Evolutionary conservation across 108 stramenopile genomes (phyloP).

Genomic region (Cyclotella kingstonii): DNA sequence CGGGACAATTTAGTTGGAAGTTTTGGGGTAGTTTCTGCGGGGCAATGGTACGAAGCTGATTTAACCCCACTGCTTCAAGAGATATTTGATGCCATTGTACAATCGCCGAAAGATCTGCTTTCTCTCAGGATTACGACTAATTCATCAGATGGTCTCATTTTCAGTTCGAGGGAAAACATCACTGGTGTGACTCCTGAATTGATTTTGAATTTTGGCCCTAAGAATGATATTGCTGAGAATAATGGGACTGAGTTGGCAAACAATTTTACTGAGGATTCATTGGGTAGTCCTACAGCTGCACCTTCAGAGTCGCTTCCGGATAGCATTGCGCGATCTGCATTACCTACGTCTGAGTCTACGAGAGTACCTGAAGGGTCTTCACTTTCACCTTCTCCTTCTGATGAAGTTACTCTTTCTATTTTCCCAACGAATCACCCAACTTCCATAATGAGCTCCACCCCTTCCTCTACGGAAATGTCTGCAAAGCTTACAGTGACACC

Average conservation of each 20-base stretch:
- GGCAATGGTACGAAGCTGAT: conserved; percentile 19
- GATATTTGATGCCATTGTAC: not conserved
- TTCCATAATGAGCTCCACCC: too few species aligned
- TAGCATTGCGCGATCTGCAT: too few species aligned
- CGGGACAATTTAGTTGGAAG: not conserved
- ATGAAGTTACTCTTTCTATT: too few species aligned
- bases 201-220: conserved; percentile 16
- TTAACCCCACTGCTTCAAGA: conserved; percentile 7
- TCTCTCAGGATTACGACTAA: conserved; percentile 29
- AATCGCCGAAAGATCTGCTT: not conserved
- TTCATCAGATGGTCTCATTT: conserved; percentile 30
- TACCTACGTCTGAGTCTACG: not conserved
- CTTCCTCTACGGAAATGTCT: not conserved
- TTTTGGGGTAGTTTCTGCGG: conserved; percentile 6
- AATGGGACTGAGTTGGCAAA: not conserved
- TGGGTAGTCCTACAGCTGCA: not conserved
- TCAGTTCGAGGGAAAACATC: conserved; percentile 19
- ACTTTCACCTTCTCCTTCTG: not conserved
- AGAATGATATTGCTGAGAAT: not conserved
- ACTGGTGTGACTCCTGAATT: conserved; percentile 14
- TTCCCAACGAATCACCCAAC: not conserved
- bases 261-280: not conserved
- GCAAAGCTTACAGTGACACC: not conserved
- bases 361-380: not conserved
- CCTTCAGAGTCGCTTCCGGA: not conserved